Base-by-base conservation (phyloP, 2,329 filamentous ascomycete genomes). In the Aspergillus fructus region DNA sequence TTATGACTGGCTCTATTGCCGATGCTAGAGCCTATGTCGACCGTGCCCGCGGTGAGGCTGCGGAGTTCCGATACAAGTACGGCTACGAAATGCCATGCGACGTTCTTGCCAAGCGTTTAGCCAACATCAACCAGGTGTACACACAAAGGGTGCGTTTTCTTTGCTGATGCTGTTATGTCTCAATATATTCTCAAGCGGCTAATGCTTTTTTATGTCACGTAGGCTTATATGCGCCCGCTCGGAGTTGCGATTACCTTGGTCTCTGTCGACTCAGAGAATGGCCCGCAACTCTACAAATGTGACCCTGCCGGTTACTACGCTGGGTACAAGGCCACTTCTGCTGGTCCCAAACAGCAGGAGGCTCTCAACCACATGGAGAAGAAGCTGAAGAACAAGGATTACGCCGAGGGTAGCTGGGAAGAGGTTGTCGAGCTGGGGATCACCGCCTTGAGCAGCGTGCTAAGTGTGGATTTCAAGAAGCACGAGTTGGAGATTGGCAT, bases 391-490 rank as follows among this genome's bases (percentile, higher is more conserved):
- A 97, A 96, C 87, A 97, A 97, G 87, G 93, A 97, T 71, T 83
- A 85, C 69, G 94, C 93, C 37, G 89, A 94, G 57, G 94, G 94
- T 60, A 88, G 81, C 72, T 99, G 94, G 94, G 91, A 96, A 77
- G 94, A 99, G 60, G 94, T 99, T 49, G 93, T 99, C 49, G 94
- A 99, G 82, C 83, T 97, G 69, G 94, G 91, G 58, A 99, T 99
- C 76, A 90, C 91, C 45, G 93, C 94, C 6, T 81, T 99, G 76
- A 96, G 93, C 85, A 96, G 90, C 37, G 93, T 99, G 59, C 84
- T 99, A 64, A 97, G 93, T 78, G 96, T 97, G 76, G 94, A 99
- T 76, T 99, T 99, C 83, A 99, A 99, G 86, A 97, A 97, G 84
- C 90, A 90, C 68, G 94, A 99, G 82, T 88, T 99, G 75, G 94